These are phyloP conservation scores for Telfairia occidentalis DNA, from an alignment of 331 rosid species.

Conservation along the genomic window DNA sequence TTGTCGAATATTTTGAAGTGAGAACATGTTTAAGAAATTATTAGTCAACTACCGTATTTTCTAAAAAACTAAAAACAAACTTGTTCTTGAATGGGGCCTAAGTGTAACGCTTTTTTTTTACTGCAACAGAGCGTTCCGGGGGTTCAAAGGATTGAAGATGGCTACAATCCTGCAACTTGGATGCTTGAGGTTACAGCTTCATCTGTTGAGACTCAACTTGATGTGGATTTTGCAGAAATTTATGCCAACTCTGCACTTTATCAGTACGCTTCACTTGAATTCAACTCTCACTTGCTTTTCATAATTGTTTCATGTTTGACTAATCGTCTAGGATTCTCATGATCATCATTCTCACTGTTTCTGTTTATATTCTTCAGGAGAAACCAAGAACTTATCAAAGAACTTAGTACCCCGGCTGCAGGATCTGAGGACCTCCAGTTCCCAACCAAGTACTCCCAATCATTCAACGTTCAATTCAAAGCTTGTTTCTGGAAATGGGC, in stretches of 20 bases:
- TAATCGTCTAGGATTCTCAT: neutral
- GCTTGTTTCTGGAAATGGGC: slow-evolving; percentile 42
- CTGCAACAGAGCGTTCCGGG: slow-evolving; percentile 25
- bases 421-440: slow-evolving; percentile 37
- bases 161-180: slow-evolving; percentile 55
- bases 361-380: slow-evolving; percentile 20
- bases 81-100: neutral
- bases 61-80: neutral
- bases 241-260: slow-evolving; percentile 29
- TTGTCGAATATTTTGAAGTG: slow-evolving; percentile 41
- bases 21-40: slow-evolving; percentile 2
- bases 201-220: slow-evolving; percentile 28
- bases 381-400: slow-evolving; percentile 33
- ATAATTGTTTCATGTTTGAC: neutral
- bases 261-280: slow-evolving; percentile 12
- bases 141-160: slow-evolving; percentile 40
- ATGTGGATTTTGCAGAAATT: slow-evolving; percentile 28
- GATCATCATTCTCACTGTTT: neutral
- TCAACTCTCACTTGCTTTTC: neutral
- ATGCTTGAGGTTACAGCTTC: slow-evolving; percentile 51
- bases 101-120: neutral
- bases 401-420: slow-evolving; percentile 28
- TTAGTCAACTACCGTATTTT: neutral
- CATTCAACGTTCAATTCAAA: slow-evolving; percentile 25
- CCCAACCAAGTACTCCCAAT: slow-evolving; percentile 30